Base-by-base conservation (phyloP, 371 early-diverging fungal species). In the Modicella reniformis region DNA sequence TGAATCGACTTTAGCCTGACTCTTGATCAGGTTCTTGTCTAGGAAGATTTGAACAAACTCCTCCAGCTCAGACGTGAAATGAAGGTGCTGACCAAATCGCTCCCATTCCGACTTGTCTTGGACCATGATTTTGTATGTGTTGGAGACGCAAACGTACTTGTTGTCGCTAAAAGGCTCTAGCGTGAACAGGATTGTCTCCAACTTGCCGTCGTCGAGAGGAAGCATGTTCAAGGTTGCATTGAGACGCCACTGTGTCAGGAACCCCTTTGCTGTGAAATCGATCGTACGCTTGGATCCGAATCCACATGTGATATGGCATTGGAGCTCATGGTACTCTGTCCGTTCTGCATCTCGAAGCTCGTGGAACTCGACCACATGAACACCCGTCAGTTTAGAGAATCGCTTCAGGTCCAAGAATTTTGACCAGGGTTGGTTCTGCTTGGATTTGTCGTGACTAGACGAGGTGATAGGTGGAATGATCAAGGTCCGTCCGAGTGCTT, bases 361-460 rank as follows among this genome's bases (percentile, higher is more conserved):
- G 44, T 75, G 75, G 25, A 70, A 17, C 50, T 75, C 70, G 30
- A 70, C 53, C 13, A 70, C 63, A 9, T 66, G 62, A 59, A 54
- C 47, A 1, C 62, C 67, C 6, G 70, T 70, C 51, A 62, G 29
- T 17, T 53, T 17, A 15, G 62, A 56, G 51, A 75, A 70, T 8
- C 47, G 40, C n/a, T 66, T 55, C 19, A 75, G 52, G 41, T 75
- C 70, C 34, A 75, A 33, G 48, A 66, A 70, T 21, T 48, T 62
- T 10, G 70, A 75, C 75, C 75, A 75, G 15, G 75, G 75, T 29
- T 75, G 75, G 25, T 65, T 61, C 44, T 67, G 67, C 47, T 67
- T 67, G 21, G 62, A 56, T 51, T 69, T 70, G 47, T 75, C 75
- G 19, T 67, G 67, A 30, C 65, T 67, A 7, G 70, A 70, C 3